A percentile compares a stretch with the other conserved stretches of the same genome.
Conservation (phyloP, 2,329 filamentous ascomycete genomes). For the Pseudogymnoascus sp. region DNA sequence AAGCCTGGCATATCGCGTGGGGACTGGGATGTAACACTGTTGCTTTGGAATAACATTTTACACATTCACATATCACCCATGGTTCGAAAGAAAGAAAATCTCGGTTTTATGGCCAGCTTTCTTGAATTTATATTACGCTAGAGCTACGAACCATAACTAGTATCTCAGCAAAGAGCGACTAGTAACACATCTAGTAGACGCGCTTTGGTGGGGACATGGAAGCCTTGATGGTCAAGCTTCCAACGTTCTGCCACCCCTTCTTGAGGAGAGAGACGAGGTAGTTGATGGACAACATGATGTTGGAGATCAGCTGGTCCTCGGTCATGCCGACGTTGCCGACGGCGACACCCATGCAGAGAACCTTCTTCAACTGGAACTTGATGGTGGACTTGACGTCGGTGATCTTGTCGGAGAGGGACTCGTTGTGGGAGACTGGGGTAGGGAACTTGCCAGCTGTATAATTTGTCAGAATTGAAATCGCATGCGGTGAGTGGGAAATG, state of each 20-base stretch:
- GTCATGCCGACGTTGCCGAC: conserved; percentile 98
- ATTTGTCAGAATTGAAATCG: conserved; percentile 23
- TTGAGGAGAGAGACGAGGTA: conserved; percentile 98
- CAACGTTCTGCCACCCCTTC: conserved; percentile 99
- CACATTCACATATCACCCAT: conserved; percentile 1
- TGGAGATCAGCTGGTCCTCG: conserved; percentile 89
- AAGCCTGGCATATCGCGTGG: not conserved
- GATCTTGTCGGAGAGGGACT: conserved; percentile 91
- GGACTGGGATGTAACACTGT: not conserved
- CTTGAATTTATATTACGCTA: conserved; percentile 4
- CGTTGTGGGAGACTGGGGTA: conserved; percentile 91
- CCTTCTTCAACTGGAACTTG: conserved; percentile 99
- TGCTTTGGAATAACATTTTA: not conserved
- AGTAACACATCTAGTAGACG: conserved; percentile 64
- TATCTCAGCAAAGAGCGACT: conserved; percentile 15
- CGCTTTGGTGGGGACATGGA: conserved; percentile 98
- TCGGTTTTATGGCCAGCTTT: not conserved
- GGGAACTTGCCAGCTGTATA: conserved; percentile 94
- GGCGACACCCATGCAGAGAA: conserved; percentile 98
- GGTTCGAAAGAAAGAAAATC: conserved; percentile 13
- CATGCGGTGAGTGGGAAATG: not conserved
- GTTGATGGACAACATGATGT: conserved; percentile 99
- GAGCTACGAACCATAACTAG: conserved; percentile 16
- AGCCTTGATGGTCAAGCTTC: conserved; percentile 99
- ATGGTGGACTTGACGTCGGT: conserved; percentile 99